Percentiles rank a stretch among this genome's conserved stretches.
phyloP scores from a whole-genome alignment of 2,329 filamentous ascomycete species.

The Fusarium anthophilum region DNA sequence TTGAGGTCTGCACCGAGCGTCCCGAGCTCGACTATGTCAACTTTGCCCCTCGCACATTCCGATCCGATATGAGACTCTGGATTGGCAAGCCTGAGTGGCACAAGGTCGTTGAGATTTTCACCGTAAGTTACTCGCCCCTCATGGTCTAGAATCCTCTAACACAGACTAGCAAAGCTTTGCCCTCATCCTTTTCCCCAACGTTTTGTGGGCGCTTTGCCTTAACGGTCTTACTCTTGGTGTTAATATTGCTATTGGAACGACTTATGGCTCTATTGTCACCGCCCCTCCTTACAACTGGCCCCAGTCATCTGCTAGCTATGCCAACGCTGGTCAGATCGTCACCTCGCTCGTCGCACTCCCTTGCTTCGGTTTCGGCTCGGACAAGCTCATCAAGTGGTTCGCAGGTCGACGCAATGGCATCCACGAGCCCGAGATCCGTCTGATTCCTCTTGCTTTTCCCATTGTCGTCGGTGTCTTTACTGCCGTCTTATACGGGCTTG shows the following conservation, averaged over 20 bases:
- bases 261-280: constrained; percentile 30
- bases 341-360: constrained; percentile 32
- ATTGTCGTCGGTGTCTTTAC: constrained; percentile 27
- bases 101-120: constrained; percentile 20
- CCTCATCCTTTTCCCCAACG: constrained; percentile 36
- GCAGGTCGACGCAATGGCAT: constrained; percentile 30
- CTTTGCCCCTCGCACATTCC: constrained; percentile 31
- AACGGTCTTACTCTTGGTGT: constrained; percentile 35
- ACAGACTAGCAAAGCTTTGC: constrained; percentile 30
- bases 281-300: constrained; percentile 34
- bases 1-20: constrained; percentile 23
- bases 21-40: constrained; percentile 34
- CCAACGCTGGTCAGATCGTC: constrained; percentile 34
- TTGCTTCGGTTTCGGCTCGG: constrained; percentile 31
- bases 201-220: constrained; percentile 32
- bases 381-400: constrained; percentile 35
- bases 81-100: constrained; percentile 29
- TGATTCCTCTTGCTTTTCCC: constrained; percentile 33
- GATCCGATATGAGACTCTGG: constrained; percentile 35
- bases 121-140: neutral
- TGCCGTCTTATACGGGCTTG: constrained; percentile 9
- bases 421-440: constrained; percentile 31
- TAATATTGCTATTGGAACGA: constrained; percentile 38
- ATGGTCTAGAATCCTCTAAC: neutral
- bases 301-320: constrained; percentile 29